These are phyloP conservation scores for Talaromyces amestolkiae DNA, from an alignment of 2,329 filamentous ascomycete species.

Conservation along the genomic window DNA sequence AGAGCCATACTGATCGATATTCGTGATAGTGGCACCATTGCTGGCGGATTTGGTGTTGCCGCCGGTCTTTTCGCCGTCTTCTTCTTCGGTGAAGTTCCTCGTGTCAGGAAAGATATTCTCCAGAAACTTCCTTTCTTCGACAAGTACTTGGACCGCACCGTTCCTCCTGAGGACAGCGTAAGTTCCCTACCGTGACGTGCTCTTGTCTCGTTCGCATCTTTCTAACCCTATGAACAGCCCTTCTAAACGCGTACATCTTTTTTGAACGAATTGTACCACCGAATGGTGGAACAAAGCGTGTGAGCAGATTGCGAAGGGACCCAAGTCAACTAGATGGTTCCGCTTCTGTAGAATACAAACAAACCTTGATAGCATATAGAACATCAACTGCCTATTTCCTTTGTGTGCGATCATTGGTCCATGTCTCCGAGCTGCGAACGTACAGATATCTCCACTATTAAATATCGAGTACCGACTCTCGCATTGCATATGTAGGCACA, in stretches of 20 bases:
- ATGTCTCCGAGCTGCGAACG: not conserved
- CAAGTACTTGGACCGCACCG: conserved; percentile 55
- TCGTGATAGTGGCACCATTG: conserved; percentile 45
- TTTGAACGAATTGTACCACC: conserved; percentile 14
- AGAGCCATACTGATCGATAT: not conserved
- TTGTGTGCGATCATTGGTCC: conserved; percentile 5
- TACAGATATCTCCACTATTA: not conserved
- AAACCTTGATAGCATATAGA: conserved; percentile 37
- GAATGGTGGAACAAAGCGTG: not conserved
- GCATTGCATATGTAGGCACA: not conserved
- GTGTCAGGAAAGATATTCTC: conserved; percentile 61
- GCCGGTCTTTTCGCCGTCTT: conserved; percentile 60
- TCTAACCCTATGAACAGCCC: conserved; percentile 26
- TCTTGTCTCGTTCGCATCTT: not conserved
- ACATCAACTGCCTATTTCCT: conserved; percentile 23
- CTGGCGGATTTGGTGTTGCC: conserved; percentile 56
- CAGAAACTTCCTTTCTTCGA: conserved; percentile 60
- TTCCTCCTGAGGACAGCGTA: conserved; percentile 63
- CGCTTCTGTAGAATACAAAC: conserved; percentile 36
- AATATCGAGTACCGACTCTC: not conserved
- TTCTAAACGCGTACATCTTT: conserved; percentile 32
- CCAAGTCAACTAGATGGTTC: conserved; percentile 11
- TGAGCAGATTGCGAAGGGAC: not conserved
- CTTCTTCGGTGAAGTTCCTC: conserved; percentile 64
- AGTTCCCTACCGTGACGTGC: conserved; percentile 21